Base-by-base conservation (phyloP, 768 basidiomycete genomes). In the Hirschioporus abietinus region DNA sequence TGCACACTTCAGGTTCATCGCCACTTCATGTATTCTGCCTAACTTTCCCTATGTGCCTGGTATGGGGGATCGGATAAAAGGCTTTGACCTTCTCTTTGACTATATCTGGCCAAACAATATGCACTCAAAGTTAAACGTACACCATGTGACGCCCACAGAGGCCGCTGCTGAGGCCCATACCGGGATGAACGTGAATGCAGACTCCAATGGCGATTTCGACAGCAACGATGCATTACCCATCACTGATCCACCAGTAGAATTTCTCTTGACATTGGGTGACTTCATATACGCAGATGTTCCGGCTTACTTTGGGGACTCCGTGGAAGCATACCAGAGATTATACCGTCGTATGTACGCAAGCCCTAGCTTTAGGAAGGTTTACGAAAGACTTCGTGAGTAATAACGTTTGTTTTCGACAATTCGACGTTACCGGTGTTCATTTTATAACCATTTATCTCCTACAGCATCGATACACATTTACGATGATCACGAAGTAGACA, bases 281-380 rank as follows among this genome's bases (percentile, higher is more conserved):
- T 89, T 88, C 68, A 88, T 93, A 68, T 91, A 92, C 69, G 87
- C 88, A 1, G 90, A 92, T 70, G 85, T 89, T 1, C 90, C 91
- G 6, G 63, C 81, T 12, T 88, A 86, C 71, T 80, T 83, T 58
- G 88, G 88, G 1, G 85, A 88, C 70, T 76, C 81, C 69, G 75
- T 76, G 66, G 83, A 88, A 61, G 81, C 83, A 20, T 93, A 90
- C 72, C 76, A 83, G 66, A 82, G 89, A 30, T 79, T 89, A 18
- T 92, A 92, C 71, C 78, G 90, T 30, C 83, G 89, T 63, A 85
- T 86, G 69, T 91, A 88, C 68, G 81, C 84, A 18, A 88, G 86
- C 68, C 77, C 82, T 3, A 87, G 87, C 73, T 88, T 88, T 77
- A 79, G 86, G 57, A 87, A 82, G 70, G 76, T 93, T 10, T 89